A percentile compares a stretch with the other conserved stretches of the same genome.
Evolutionary conservation across 768 basidiomycete species (phyloP).

Genomic region (Floccularia luteovirens): DNA sequence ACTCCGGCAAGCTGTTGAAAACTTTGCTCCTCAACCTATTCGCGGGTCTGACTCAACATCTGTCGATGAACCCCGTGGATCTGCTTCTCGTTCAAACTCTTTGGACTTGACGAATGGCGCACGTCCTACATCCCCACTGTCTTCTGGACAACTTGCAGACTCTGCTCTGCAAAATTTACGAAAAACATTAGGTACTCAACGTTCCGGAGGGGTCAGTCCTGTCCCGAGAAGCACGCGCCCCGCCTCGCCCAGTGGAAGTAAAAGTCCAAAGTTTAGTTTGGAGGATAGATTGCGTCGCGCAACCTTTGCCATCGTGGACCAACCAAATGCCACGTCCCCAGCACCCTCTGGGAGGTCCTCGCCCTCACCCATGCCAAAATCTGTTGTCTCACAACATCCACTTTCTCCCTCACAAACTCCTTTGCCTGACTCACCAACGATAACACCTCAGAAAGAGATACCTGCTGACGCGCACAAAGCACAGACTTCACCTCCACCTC

Average conservation of each 20-base stretch:
- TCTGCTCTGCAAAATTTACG: slow-evolving; percentile 52
- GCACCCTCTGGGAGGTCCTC: background rate
- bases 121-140: slow-evolving; percentile 24
- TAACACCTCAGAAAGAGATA: slow-evolving; percentile 9
- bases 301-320: slow-evolving; percentile 50
- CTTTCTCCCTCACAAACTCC: slow-evolving; percentile 36
- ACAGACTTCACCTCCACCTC: no score
- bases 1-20: slow-evolving; percentile 68
- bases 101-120: slow-evolving; percentile 11
- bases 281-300: slow-evolving; percentile 74
- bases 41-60: slow-evolving; percentile 21
- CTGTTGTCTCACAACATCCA: slow-evolving; percentile 16
- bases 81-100: slow-evolving; percentile 26
- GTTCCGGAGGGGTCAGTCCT: slow-evolving; percentile 17
- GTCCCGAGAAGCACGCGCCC: slow-evolving; percentile 9
- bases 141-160: slow-evolving; percentile 53
- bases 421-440: slow-evolving; percentile 31
- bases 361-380: slow-evolving; percentile 13
- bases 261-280: slow-evolving; percentile 45
- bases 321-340: slow-evolving; percentile 20
- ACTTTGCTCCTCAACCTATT: slow-evolving; percentile 44
- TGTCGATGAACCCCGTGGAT: slow-evolving; percentile 9
- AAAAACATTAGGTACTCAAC: slow-evolving; percentile 53
- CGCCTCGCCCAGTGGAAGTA: slow-evolving; percentile 11
- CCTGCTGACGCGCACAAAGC: background rate